phyloP scores from a whole-genome alignment of 805 yeast genomes.

The Candida pini region DNA sequence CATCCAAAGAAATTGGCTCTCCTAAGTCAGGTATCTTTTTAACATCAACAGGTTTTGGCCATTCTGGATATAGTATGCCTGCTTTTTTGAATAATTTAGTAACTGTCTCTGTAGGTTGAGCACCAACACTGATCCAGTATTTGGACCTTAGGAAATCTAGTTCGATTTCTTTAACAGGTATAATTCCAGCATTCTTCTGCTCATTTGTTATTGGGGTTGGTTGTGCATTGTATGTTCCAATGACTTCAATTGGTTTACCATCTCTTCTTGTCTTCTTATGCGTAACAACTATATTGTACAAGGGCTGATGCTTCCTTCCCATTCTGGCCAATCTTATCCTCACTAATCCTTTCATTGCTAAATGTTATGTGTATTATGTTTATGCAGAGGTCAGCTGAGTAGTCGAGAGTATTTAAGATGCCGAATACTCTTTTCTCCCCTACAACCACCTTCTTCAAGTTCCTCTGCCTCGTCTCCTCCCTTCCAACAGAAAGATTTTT shows the following conservation, averaged over 20 bases:
- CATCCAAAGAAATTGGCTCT: slow-evolving; percentile 18
- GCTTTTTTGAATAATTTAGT: slow-evolving; percentile 71
- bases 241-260: slow-evolving; percentile 85
- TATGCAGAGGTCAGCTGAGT: too few species aligned
- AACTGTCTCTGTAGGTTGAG: slow-evolving; percentile 85
- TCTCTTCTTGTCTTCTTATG: slow-evolving; percentile 74
- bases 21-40: slow-evolving; percentile 16
- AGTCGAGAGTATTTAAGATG: too few species aligned
- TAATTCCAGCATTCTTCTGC: slow-evolving; percentile 48
- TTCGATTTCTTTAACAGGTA: slow-evolving; percentile 70
- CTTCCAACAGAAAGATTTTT: too few species aligned
- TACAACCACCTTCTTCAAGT: too few species aligned
- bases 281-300: slow-evolving; percentile 89
- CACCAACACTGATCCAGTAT: slow-evolving; percentile 97
- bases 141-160: slow-evolving; percentile 85
- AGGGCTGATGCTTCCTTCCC: slow-evolving; percentile 83
- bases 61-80: slow-evolving; percentile 56
- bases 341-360: slow-evolving; percentile 63
- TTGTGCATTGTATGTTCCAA: slow-evolving; percentile 88
- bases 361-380: too few species aligned
- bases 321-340: slow-evolving; percentile 89
- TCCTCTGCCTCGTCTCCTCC: too few species aligned
- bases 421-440: too few species aligned
- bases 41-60: slow-evolving; percentile 45
- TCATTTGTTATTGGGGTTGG: slow-evolving; percentile 63